Base-by-base conservation (phyloP, 495 filamentous ascomycete genomes). In the Penicillium roqueforti region DNA sequence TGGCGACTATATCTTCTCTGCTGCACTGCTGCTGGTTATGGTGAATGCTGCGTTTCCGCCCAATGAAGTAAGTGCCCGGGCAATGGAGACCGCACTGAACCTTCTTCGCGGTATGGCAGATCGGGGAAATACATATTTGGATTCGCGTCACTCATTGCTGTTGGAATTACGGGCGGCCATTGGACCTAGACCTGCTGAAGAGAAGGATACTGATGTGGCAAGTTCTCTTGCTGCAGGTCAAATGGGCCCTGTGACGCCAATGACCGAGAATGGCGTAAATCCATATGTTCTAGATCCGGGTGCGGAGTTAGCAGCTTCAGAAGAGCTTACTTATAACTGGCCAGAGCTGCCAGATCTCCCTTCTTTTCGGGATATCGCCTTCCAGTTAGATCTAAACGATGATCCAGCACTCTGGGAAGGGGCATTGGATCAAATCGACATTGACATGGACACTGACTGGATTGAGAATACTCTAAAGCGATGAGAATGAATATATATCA, bases 1-100 rank as follows among this genome's bases (percentile, higher is more conserved):
- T 39, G 69, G 70, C 3, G 75, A 80, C 46, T 76, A 80, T 45
- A 63, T 71, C 20, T 80, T 80, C 51, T 75, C 72, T 1, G 76
- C 76, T 4, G 73, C 75, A 11, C 62, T 80, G 13, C 59, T 80
- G 6, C 68, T 80, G 9, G 70, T 80, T 36, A 76, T 80, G 75
- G 72, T 76, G 6, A 77, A 77, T 59, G 70, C 69, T 3, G 75
- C 72, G 8, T 78, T 79, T 39, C 76, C 75, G 3, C 47, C 61
- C 23, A 68, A 71, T 28, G 67, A 69, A 38, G 57, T 58, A 5
- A 78, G 68, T 53, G 65, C 60, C 3, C 54, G 60, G 3, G 61
- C 70, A 6, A 78, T 79, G 76, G 69, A 73, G 26, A 68, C 61
- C 2, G 72, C 72, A 3, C 55, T 79, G 29, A 65, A 55, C 16